Evolutionary conservation across 768 basidiomycete genomes (phyloP), one percentile per base, ranked within the genome.

Genomic region (Phaeolepiota aurea): DNA sequence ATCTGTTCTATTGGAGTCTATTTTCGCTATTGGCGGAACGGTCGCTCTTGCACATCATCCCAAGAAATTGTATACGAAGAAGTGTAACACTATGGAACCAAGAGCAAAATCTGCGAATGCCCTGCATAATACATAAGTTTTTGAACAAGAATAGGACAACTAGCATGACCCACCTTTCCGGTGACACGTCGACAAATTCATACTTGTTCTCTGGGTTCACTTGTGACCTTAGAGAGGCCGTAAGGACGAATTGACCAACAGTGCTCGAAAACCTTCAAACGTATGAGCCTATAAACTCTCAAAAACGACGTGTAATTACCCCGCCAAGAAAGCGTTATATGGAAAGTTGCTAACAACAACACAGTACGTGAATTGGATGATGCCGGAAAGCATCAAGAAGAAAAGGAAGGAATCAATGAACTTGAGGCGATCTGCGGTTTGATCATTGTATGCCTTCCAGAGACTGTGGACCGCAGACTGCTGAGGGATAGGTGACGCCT

Each of bases 1-100:
- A n/a, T n/a, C n/a, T n/a, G n/a, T n/a, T n/a, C n/a, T n/a, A n/a
- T n/a, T n/a, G n/a, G n/a, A n/a, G n/a, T n/a, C n/a, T n/a, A n/a
- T n/a, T n/a, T n/a, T n/a, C n/a, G n/a, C n/a, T n/a, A n/a, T n/a
- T n/a, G n/a, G n/a, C n/a, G n/a, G n/a, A 15, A 38, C 11, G 12
- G 10, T 20, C 11, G 20, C 20, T 38, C 20, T 20, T 28, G n/a
- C 19, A 43, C 23, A 23, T 63, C 56, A 98, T 59, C 94, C 96
- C 11, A 99, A 74, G 74, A 96, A 98, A 65, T 97, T 97, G 74
- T 82, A 97, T 45, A 96, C 93, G 59, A 98, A 99, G 70, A 97
- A 92, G 62, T 99, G 96, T 22, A 99, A 71, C 28, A 98, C 80
- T 47, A 98, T 82, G 2, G 90, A 93, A n/a, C 92, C 92, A 33